Evolutionary conservation across 2,329 filamentous ascomycete species (phyloP).

Genomic region (Aspergillus sp.): DNA sequence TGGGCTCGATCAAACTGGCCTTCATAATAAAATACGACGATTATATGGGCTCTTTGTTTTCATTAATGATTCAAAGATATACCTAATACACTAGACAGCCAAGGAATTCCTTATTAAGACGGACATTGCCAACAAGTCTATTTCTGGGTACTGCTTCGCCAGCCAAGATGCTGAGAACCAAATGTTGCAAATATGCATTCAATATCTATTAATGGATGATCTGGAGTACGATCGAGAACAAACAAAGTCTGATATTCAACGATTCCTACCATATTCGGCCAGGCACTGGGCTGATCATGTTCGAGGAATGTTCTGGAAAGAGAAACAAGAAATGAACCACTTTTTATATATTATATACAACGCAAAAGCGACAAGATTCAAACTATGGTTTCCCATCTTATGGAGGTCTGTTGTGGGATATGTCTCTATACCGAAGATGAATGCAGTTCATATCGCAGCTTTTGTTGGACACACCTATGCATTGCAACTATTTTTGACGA

Average conservation of each 20-base stretch:
- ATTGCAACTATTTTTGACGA: too few species aligned
- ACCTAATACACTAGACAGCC: conserved; percentile 14
- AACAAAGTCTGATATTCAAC: not conserved
- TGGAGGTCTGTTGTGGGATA: too few species aligned
- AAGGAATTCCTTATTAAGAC: conserved; percentile 7
- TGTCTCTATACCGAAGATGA: too few species aligned
- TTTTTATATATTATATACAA: too few species aligned
- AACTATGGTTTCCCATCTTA: too few species aligned
- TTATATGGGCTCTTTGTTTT: conserved; percentile 13
- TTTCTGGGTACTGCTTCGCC: not conserved
- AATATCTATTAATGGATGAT: conserved; percentile 7
- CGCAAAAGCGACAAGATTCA: too few species aligned
- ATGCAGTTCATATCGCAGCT: too few species aligned
- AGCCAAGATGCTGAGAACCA: conserved; percentile 2
- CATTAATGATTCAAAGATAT: conserved; percentile 9
- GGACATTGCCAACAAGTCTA: not conserved
- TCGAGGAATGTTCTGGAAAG: too few species aligned
- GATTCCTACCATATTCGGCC: conserved; percentile 6
- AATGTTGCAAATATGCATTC: conserved; percentile 6
- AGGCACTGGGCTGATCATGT: conserved; percentile 6
- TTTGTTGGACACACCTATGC: too few species aligned
- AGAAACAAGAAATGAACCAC: too few species aligned
- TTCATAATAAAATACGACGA: conserved; percentile 2
- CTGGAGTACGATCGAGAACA: not conserved
- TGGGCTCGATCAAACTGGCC: not conserved